Conservation (phyloP, 768 basidiomycete species). For the Rhodosporidiobolus sp. region DNA sequence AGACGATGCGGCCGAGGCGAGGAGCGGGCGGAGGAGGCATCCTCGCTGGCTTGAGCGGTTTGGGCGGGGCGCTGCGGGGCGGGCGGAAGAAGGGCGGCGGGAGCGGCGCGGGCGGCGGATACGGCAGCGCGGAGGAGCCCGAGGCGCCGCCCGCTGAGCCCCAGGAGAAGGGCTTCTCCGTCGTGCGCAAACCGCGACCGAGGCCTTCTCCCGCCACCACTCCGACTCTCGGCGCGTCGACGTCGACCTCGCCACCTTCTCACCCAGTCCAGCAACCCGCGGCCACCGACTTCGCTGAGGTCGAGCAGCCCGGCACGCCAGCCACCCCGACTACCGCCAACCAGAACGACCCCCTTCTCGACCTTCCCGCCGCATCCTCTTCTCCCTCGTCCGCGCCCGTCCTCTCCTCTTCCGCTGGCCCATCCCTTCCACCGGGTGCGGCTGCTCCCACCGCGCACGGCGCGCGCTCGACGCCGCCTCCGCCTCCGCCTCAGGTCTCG, state of each 20-base stretch:
- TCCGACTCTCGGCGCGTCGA: not conserved
- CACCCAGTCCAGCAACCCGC: too few species aligned
- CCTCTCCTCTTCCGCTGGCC: not conserved
- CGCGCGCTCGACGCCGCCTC: not conserved
- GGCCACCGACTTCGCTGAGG: not conserved
- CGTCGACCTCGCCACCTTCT: not conserved
- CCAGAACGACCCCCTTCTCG: constrained; percentile 21
- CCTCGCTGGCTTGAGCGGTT: not conserved
- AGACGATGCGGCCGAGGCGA: not conserved
- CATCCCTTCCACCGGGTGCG: constrained; percentile 3
- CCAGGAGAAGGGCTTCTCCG: constrained; percentile 37
- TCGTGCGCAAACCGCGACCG: constrained; percentile 35
- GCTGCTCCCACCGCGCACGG: not conserved
- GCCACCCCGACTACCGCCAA: not conserved
- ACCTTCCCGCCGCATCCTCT: not conserved
- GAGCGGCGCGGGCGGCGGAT: not conserved
- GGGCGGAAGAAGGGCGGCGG: not conserved
- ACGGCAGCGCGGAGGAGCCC: not conserved
- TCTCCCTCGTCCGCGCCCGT: not conserved
- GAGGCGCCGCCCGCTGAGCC: constrained; percentile 3
- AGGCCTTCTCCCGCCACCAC: not conserved
- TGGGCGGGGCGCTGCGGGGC: not conserved
- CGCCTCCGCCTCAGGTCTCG: constrained; percentile 29
- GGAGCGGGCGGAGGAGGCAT: constrained; percentile 1
- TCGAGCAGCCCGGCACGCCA: not conserved